These are phyloP conservation scores for Hibiscus tridactylites DNA, from an alignment of 345 rosid genomes.

Conservation along the genomic window DNA sequence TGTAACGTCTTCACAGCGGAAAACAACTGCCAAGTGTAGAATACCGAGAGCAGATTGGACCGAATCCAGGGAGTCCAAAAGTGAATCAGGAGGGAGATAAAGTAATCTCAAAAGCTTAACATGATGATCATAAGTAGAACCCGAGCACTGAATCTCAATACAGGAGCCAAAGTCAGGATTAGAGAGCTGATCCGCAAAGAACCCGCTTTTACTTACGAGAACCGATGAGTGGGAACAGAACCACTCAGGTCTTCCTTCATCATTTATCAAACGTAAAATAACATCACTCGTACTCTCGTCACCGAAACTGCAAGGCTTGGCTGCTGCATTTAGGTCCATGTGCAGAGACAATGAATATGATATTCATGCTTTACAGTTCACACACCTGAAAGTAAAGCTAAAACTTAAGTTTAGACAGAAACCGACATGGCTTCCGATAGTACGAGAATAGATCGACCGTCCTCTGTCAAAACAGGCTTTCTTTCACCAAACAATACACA, in stretches of 20 bases:
- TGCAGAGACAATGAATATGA: constrained; percentile 8
- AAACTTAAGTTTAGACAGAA: background rate
- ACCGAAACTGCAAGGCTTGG: constrained; percentile 29
- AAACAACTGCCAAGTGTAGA: constrained; percentile 34
- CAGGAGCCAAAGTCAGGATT: constrained; percentile 10
- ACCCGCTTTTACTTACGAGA: constrained; percentile 32
- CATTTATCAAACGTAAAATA: constrained; percentile 23
- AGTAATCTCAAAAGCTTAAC: constrained; percentile 35
- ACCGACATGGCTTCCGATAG: background rate
- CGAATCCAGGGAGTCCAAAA: constrained; percentile 30
- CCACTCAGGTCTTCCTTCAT: constrained; percentile 35
- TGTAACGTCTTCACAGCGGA: constrained; percentile 35
- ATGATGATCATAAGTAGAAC: constrained; percentile 30
- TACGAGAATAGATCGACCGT: background rate
- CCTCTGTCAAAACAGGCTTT: background rate
- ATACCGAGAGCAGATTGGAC: constrained; percentile 40
- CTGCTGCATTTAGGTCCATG: constrained; percentile 28
- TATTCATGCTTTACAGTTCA: constrained; percentile 33
- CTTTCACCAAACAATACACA: background rate
- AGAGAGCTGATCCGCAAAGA: constrained; percentile 31
- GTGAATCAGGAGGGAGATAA: constrained; percentile 23
- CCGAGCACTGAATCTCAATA: constrained; percentile 34
- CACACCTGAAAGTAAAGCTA: constrained; percentile 9
- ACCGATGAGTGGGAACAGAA: constrained; percentile 32
- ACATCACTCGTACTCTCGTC: constrained; percentile 27